Percentiles rank a stretch among this genome's conserved stretches.
Evolutionary conservation across 352 stramenopile species (phyloP).

Genomic region (Globisporangium apiculatum): DNA sequence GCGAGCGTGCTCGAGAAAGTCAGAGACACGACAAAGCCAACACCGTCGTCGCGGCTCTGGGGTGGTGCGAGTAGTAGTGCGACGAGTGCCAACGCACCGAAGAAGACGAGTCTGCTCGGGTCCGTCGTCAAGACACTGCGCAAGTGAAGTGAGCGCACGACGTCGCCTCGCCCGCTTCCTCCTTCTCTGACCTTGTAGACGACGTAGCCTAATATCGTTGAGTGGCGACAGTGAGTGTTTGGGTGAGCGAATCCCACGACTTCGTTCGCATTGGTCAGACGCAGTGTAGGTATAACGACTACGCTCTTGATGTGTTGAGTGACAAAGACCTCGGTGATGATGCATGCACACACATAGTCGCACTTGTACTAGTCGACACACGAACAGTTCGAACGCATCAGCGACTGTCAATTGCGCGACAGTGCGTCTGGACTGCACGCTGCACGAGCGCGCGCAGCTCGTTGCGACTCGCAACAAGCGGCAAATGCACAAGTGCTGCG

Average conservation of each 20-base stretch:
- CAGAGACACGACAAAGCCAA: conserved; percentile 40
- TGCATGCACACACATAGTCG: too few relatives aligned
- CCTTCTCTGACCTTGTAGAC: too few relatives aligned
- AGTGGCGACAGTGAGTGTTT: too few relatives aligned
- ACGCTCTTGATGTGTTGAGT: too few relatives aligned
- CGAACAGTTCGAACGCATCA: too few relatives aligned
- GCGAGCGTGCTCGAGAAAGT: conserved; percentile 60
- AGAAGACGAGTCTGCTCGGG: conserved; percentile 46
- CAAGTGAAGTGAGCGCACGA: conserved; percentile 27
- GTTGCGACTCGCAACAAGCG: background rate
- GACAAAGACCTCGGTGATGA: too few relatives aligned
- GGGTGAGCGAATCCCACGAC: too few relatives aligned
- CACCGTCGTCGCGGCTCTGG: conserved; percentile 34
- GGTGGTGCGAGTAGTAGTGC: conserved; percentile 12
- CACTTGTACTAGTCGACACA: too few relatives aligned
- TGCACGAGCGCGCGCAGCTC: conserved; percentile 6
- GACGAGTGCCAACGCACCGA: conserved; percentile 9
- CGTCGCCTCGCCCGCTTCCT: too few relatives aligned
- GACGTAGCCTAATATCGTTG: too few relatives aligned
- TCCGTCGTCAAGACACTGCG: conserved; percentile 41
- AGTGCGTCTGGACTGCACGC: conserved; percentile 1
- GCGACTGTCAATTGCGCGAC: background rate
- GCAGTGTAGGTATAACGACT: too few relatives aligned
- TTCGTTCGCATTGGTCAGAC: too few relatives aligned
- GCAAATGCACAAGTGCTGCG: background rate